Percentiles rank a stretch among this genome's conserved stretches.
phyloP scores from a whole-genome alignment of 2,329 filamentous ascomycete genomes.

The Gnomoniopsis smithogilvyi region DNA sequence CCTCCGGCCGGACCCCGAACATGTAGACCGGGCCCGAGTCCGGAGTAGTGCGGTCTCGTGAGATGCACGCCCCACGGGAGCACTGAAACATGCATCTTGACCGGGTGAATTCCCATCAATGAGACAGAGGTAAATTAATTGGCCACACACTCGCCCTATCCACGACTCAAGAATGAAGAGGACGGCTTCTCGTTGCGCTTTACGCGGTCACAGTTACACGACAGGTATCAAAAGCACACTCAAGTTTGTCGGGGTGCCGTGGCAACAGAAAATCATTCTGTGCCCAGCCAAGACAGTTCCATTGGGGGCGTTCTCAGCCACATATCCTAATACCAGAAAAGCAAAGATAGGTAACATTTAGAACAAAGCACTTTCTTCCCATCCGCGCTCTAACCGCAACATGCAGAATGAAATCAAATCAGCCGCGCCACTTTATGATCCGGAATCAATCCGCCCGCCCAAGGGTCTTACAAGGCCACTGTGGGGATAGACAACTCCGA shows the following conservation, averaged over 20 bases:
- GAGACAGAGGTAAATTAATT: too few relatives aligned
- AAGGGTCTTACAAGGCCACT: neutral
- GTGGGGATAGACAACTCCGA: neutral
- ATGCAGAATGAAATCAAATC: neutral
- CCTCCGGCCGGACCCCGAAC: too few relatives aligned
- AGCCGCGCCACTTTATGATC: neutral
- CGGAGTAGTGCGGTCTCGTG: neutral
- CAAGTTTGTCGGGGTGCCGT: neutral
- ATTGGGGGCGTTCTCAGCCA: neutral
- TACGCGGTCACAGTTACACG: constrained; percentile 2
- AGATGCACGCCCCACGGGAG: neutral
- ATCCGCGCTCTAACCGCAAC: neutral
- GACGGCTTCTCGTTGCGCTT: neutral
- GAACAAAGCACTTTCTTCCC: neutral
- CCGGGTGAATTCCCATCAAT: too few relatives aligned
- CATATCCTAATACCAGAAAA: neutral
- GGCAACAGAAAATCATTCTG: neutral
- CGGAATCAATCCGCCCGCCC: neutral
- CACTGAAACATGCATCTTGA: too few relatives aligned
- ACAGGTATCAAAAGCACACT: neutral
- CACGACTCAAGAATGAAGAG: too few relatives aligned
- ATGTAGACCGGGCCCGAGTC: neutral
- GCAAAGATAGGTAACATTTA: neutral
- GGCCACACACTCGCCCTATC: too few relatives aligned
- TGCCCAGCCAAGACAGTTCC: neutral